phyloP scores from a whole-genome alignment of 2,329 filamentous ascomycete species.

The Talaromyces sp. region DNA sequence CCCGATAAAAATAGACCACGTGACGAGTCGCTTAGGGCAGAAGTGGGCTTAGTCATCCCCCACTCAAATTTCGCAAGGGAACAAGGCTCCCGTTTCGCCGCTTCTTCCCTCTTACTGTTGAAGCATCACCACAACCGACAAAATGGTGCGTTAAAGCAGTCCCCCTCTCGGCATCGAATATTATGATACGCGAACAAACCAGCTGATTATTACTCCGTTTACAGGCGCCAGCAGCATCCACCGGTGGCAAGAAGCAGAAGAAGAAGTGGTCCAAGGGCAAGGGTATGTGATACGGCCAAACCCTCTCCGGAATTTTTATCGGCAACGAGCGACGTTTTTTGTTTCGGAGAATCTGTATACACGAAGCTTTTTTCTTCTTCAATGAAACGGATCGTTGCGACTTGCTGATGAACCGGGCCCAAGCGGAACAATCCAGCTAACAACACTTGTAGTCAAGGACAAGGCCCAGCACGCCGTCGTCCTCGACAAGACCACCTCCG shows the following conservation, averaged over 20 bases:
- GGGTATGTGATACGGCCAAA: conserved; percentile 36
- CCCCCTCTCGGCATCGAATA: background rate
- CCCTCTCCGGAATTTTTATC: background rate
- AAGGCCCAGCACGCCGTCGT: conserved; percentile 99
- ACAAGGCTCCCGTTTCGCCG: conserved; percentile 16
- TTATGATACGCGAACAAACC: conserved; percentile 3
- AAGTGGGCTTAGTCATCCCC: conserved; percentile 26
- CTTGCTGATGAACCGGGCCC: background rate
- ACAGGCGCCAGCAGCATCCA: conserved; percentile 43
- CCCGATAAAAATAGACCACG: background rate
- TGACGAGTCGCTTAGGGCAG: conserved; percentile 29
- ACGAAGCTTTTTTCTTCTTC: background rate
- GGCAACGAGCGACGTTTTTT: background rate
- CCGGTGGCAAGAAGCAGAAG: conserved; percentile 48
- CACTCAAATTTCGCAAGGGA: conserved; percentile 33
- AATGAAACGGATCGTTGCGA: background rate
- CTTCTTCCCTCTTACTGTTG: conserved; percentile 24
- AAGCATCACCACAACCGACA: conserved; percentile 32
- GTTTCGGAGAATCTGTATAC: background rate
- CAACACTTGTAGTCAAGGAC: conserved; percentile 78
- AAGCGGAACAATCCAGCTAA: background rate
- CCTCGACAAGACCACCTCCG: conserved; percentile 94
- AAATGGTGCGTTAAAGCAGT: conserved; percentile 27
- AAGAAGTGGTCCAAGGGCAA: conserved; percentile 56
- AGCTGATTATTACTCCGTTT: conserved; percentile 10